A percentile compares a stretch with the other conserved stretches of the same genome.
phyloP scores from a whole-genome alignment of 805 yeast genomes.

The Candida taoyuanica region DNA sequence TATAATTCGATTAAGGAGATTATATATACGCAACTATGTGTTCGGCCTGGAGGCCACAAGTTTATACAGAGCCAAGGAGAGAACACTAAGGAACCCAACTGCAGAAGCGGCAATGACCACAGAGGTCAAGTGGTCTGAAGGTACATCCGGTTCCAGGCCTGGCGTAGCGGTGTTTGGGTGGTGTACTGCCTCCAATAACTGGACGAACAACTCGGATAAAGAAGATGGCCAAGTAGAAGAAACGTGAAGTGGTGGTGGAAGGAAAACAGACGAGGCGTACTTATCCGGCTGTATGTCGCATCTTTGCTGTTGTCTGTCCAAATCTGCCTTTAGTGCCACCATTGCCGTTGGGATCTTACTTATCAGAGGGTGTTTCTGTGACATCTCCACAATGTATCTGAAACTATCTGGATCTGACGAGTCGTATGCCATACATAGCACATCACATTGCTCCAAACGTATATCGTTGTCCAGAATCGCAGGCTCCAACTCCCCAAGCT shows the following conservation, averaged over 20 bases:
- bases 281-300: slow-evolving; percentile 83
- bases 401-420: slow-evolving; percentile 96
- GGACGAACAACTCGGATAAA: slow-evolving; percentile 76
- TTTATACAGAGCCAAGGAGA: slow-evolving; percentile 62
- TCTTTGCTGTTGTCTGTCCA: slow-evolving; percentile 93
- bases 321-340: slow-evolving; percentile 92
- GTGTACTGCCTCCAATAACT: slow-evolving; percentile 83
- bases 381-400: slow-evolving; percentile 69
- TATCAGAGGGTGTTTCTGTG: slow-evolving; percentile 51
- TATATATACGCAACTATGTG: too few relatives aligned
- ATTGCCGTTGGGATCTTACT: slow-evolving; percentile 75
- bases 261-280: slow-evolving; percentile 57
- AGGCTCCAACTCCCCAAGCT: slow-evolving; percentile 80
- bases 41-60: slow-evolving; percentile 16
- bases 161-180: slow-evolving; percentile 76
- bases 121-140: slow-evolving; percentile 44
- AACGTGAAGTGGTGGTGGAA: slow-evolving; percentile 85
- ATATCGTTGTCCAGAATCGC: slow-evolving; percentile 70
- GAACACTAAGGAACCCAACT: slow-evolving; percentile 57
- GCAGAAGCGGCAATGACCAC: slow-evolving; percentile 65
- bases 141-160: slow-evolving; percentile 62
- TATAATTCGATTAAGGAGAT: not conserved
- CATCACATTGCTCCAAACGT: slow-evolving; percentile 83
- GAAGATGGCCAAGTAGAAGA: slow-evolving; percentile 90
- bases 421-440: slow-evolving; percentile 84